Evolutionary conservation across 176 grass and related monocot species (phyloP), one percentile per base, ranked within the genome.

Genomic region (Alopecurus myosuroides): DNA sequence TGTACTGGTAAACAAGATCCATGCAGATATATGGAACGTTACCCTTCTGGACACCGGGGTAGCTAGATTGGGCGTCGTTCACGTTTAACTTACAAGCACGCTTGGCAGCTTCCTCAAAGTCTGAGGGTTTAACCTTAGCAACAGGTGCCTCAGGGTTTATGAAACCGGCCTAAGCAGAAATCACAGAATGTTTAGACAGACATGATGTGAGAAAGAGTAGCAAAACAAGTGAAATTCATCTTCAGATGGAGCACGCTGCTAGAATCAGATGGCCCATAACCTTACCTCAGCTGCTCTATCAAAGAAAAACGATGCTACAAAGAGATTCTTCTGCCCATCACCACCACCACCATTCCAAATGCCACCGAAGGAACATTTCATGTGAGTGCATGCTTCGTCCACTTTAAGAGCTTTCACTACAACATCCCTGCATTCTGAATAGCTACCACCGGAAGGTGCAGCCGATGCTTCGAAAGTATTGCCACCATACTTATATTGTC

Each of bases 281-380:
- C 57, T 86, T 77, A 98, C 97, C 91, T 98, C 93, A 81, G 93
- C 93, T 84, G 97, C 97, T 73, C 97, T 90, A 48, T 98, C 97
- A 79, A 94, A 98, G 93, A 98, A 98, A 87, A 98, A 98, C 0
- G 97, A 98, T 29, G 97, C 97, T 23, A 98, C 97, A 85, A 98
- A 98, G 13, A 98, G 71, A 86, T 98, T 98, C 79, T 94, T 98
- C 86, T 96, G 97, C 14, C 97, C 93, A 85, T 82, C 91, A 53
- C 97, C 97, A 76, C 97, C 97, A 36, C 97, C 97, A 82, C 97
- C 97, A 61, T 98, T 98, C 97, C 97, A 98, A 60, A 96, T 84
- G 64, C 97, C 97, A 85, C 97, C 97, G 71, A 98, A 98, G 33
- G 97, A 94, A 81, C 97, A 98, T 62, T 96, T 96, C 97, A 98